These are phyloP conservation scores for Astraeus odoratus DNA, from an alignment of 768 basidiomycete species.

Conservation along the genomic window DNA sequence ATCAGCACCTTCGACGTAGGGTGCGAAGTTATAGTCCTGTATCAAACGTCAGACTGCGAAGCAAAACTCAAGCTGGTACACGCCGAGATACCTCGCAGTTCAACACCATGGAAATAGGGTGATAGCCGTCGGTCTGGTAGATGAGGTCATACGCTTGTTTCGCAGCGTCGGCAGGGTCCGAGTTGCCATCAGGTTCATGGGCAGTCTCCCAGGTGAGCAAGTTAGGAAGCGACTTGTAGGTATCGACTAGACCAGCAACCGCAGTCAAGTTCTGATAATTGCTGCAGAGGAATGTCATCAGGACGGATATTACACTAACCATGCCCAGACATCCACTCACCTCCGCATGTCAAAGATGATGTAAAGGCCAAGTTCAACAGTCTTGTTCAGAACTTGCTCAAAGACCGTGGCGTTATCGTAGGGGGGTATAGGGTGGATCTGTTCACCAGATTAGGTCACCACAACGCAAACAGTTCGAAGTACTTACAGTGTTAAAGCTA, in stretches of 20 bases:
- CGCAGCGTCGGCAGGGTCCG: slow-evolving; percentile 59
- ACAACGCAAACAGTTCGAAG: neutral
- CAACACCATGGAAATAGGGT: slow-evolving; percentile 48
- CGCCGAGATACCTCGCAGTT: slow-evolving; percentile 33
- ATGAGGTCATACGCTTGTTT: slow-evolving; percentile 38
- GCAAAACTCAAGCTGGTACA: neutral
- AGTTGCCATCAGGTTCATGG: slow-evolving; percentile 67
- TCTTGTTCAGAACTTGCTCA: slow-evolving; percentile 13
- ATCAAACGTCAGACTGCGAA: neutral
- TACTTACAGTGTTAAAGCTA: slow-evolving; percentile 18
- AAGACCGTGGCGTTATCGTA: slow-evolving; percentile 47
- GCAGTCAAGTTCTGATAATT: slow-evolving; percentile 56
- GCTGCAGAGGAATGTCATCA: slow-evolving; percentile 13
- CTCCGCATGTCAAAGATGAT: slow-evolving; percentile 77
- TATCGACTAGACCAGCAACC: slow-evolving; percentile 58
- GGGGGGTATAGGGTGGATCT: slow-evolving; percentile 68
- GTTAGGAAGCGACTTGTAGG: slow-evolving; percentile 58
- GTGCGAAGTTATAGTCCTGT: slow-evolving; percentile 55
- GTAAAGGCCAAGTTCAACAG: slow-evolving; percentile 34
- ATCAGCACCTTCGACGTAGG: slow-evolving; percentile 57
- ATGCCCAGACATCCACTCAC: slow-evolving; percentile 22
- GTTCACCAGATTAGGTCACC: slow-evolving; percentile 23
- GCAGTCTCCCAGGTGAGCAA: slow-evolving; percentile 67
- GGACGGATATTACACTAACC: neutral
- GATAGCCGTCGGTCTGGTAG: slow-evolving; percentile 46